Evolutionary conservation across 2,329 filamentous ascomycete genomes (phyloP), one percentile per base, ranked within the genome.

Genomic region (Penicillium hordei): DNA sequence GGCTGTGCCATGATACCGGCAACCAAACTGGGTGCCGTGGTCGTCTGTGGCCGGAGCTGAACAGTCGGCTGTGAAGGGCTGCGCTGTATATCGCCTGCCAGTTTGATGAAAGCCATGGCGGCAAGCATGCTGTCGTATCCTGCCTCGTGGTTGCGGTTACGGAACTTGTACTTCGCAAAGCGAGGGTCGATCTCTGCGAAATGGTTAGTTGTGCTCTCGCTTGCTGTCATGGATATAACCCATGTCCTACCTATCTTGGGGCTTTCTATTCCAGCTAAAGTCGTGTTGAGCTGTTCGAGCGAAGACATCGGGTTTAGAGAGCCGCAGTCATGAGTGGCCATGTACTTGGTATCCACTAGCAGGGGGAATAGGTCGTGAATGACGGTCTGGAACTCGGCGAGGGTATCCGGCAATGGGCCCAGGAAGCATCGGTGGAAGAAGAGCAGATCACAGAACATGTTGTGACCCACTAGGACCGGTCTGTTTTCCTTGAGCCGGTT

Each of bases 101-200:
- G 74, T 53, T 81, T 79, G 51, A 87, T 77, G 62, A 85, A 82
- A 27, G 86, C 76, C 55, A 81, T 80, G 2, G 84, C 85, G 0
- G 85, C 86, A 23, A 87, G 74, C 59, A 83, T 78, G 69, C 83
- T 86, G 68, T 88, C 85, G 61, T 83, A 88, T 8, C 85, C 85
- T 17, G 85, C 85, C 72, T 88, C 85, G 57, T 88, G 85, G 13
- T 61, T 57, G 23, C 63, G 60, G 6, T 64, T 65, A 9, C 58
- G 52, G 21, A 40, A 56, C 9, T 60, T 39, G 44, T 77, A 77
- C 55, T 73, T 75, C 1, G 54, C 57, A 58, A 75, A 67, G 12
- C 65, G 51, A 3, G 64, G 43, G 36, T 76, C 69, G 49, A 76
- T 60, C 6, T 51, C 75, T 75, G 48, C 21, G 21, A 23, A 8